Evolutionary conservation across 1,284 basidiomycete species (phyloP), one percentile per base, ranked within the genome.

Genomic region (Irpex lacteus): DNA sequence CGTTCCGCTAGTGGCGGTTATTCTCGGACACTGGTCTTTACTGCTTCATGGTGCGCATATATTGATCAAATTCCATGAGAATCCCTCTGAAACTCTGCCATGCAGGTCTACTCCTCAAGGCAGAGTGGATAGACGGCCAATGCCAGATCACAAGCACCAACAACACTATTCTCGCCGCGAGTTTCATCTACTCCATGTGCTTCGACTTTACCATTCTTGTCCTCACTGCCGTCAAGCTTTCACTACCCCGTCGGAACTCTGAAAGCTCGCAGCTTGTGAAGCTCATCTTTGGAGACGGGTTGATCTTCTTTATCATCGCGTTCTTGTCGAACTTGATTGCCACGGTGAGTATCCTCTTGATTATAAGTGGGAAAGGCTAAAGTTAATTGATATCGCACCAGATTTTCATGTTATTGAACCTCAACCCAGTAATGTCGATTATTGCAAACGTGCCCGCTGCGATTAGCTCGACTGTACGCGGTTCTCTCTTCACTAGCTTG

Each of bases 11-110:
- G 73, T 87, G 44, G 59, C 80, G 9, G 73, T 91, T 63, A 89
- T 89, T 64, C 75, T 90, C 19, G 89, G 85, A 0, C 89, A 91
- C 68, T 91, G 89, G 89, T 86, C 86, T 2, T 79, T 91, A 49
- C 78, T 91, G 53, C 77, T 91, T 19, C 68, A 69, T 47, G 68
- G 67, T 66, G 85, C 15, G 3, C 78, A 90, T 47, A 78, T 90
- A 52, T 75, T 90, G 36, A 26, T 52, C 21, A 37, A n/a, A 38
- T n/a, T 53, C 32, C 38, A n/a, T 52, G 11, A 6, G 1, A n/a
- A 3, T 56, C 7, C 4, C 21, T 32, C 58, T 52, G 8, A 7
- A 5, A 52, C 8, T 21, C 18, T 2, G 2, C 26, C 3, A n/a
- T 52, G 19, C 58, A 88, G 87, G 87, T 37, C 76, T 87, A 18